Percentiles rank a stretch among this genome's conserved stretches.
Conservation (phyloP, 2,329 filamentous ascomycete species). For the Aspergillus spinulosporus region DNA sequence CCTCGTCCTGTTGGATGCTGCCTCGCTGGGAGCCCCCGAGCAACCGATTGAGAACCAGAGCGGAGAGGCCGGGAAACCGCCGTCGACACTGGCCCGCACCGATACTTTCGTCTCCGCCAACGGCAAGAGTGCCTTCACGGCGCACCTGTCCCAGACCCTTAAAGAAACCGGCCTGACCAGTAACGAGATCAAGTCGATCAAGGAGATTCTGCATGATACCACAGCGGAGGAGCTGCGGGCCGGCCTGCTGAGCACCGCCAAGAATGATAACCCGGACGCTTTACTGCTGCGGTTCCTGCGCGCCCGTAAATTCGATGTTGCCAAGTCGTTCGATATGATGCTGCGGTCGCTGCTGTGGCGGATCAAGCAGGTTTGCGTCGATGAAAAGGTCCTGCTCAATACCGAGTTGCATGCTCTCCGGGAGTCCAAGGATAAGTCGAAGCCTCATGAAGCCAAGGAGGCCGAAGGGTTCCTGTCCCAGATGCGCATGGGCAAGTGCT, state of each 20-base stretch:
- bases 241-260: conserved; percentile 85
- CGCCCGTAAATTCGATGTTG: conserved; percentile 88
- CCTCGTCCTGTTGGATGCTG: conserved; percentile 52
- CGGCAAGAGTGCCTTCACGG: conserved; percentile 48
- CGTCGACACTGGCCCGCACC: conserved; percentile 37
- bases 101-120: conserved; percentile 60
- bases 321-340: conserved; percentile 87
- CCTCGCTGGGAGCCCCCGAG: conserved; percentile 56
- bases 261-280: conserved; percentile 88
- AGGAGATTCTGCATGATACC: conserved; percentile 72
- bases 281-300: conserved; percentile 76
- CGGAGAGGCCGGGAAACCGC: conserved; percentile 54
- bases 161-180: conserved; percentile 23
- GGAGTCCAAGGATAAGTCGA: conserved; percentile 55
- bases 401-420: conserved; percentile 67
- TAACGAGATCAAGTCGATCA: conserved; percentile 70
- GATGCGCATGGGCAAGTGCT: conserved; percentile 85
- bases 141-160: conserved; percentile 24
- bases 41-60: conserved; percentile 49
- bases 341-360: conserved; percentile 90
- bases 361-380: conserved; percentile 69
- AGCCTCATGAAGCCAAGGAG: conserved; percentile 63
- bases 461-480: conserved; percentile 77
- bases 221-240: conserved; percentile 72
- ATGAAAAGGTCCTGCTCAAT: conserved; percentile 75